A percentile compares a stretch with the other conserved stretches of the same genome.
Conservation (phyloP, 805 yeast species). For the Starmerella stellata region DNA sequence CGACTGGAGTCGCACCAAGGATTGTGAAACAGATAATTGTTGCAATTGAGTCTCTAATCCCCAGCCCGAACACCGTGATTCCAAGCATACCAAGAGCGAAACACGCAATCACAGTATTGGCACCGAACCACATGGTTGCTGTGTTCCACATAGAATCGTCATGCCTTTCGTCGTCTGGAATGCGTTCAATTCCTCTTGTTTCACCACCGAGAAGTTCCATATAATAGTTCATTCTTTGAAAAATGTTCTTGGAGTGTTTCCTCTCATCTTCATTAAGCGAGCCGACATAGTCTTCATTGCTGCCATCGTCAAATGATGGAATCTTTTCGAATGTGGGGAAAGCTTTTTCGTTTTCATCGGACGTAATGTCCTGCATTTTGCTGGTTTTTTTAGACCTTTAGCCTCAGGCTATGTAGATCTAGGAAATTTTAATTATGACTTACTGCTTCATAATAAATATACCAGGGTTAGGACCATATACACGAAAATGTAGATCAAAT, state of each 20-base stretch:
- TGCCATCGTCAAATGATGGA: conserved; percentile 4
- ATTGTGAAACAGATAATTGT: conserved; percentile 53
- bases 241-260: conserved; percentile 8
- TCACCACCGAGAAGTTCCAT: conserved; percentile 26
- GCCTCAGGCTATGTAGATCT: not conserved
- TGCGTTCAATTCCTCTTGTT: conserved; percentile 61
- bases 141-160: conserved; percentile 50
- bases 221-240: conserved; percentile 11
- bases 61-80: conserved; percentile 42
- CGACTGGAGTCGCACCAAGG: conserved; percentile 63
- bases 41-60: conserved; percentile 55
- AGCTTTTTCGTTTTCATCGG: not conserved
- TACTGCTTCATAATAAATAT: too few species aligned
- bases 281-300: conserved; percentile 7
- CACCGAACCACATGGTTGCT: conserved; percentile 81
- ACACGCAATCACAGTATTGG: conserved; percentile 74
- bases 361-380: not conserved
- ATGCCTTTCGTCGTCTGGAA: conserved; percentile 61
- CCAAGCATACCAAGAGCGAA: conserved; percentile 61
- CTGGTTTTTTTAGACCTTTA: not conserved
- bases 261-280: conserved; percentile 2
- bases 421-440: not conserved
- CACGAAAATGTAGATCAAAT: too few species aligned
- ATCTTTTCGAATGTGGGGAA: conserved; percentile 4
- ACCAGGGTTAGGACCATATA: not conserved